Conservation (phyloP, 108 stramenopile genomes). For the Phaeodactylum tricornutum region DNA sequence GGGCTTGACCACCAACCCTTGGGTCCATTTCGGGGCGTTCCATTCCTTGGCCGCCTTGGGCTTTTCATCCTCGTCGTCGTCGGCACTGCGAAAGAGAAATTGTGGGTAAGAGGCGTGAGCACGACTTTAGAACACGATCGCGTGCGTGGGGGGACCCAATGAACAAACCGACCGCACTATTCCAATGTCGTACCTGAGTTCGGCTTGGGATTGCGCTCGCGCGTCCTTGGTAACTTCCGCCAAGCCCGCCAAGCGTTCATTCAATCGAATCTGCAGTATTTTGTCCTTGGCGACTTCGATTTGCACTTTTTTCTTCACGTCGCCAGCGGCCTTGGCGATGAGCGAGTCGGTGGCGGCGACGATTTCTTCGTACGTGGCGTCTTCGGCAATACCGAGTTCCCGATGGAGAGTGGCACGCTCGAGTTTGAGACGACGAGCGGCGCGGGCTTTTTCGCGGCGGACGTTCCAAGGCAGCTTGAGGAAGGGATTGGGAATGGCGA, state of each 20-base stretch:
- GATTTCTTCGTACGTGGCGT: conserved; percentile 80
- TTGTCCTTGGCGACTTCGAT: conserved; percentile 77
- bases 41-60: conserved; percentile 15
- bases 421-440: conserved; percentile 36
- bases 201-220: conserved; percentile 32
- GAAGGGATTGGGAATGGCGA: conserved; percentile 59
- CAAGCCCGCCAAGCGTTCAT: conserved; percentile 59
- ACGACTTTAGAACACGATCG: too few relatives aligned
- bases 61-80: neutral
- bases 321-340: conserved; percentile 35
- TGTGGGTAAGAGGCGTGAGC: neutral
- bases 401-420: conserved; percentile 65
- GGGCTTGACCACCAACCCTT: conserved; percentile 61
- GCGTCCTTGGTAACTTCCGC: conserved; percentile 38
- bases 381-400: conserved; percentile 71
- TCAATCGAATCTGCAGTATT: conserved; percentile 75
- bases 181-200: too few relatives aligned
- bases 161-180: too few relatives aligned
- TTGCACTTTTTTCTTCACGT: conserved; percentile 62
- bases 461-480: conserved; percentile 67
- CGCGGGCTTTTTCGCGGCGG: conserved; percentile 35
- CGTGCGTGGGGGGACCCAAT: too few relatives aligned
- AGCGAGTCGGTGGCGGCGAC: conserved; percentile 47
- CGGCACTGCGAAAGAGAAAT: conserved; percentile 3
- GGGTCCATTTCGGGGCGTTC: conserved; percentile 34